Base-by-base conservation (phyloP, 139 green algal species). In the Gonium pectorale region DNA sequence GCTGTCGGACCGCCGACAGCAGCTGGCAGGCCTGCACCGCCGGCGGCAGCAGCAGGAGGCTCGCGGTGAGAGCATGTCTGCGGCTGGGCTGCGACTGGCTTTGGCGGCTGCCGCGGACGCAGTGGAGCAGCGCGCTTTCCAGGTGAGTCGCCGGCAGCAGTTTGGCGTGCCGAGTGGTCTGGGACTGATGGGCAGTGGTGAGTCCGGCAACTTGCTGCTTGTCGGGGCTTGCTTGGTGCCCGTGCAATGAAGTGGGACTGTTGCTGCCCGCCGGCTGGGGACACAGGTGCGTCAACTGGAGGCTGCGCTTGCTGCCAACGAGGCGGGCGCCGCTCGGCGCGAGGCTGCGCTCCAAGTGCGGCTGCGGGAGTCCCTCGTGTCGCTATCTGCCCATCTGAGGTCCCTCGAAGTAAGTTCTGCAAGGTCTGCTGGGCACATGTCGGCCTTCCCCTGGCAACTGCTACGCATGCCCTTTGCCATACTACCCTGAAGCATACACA, bases 341-440 rank as follows among this genome's bases (percentile, higher is more conserved):
- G 77, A 83, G 59, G 77, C 77, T 17, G 27, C 31, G 62, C 60
- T 83, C 62, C 77, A 83, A 22, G 66, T 52, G 22, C 43, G 77
- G 38, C 62, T 83, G 62, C 77, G 77, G 11, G 77, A 83, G 62
- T 83, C 77, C 24, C 41, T 83, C 43, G 62, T 73, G 24, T 83
- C 77, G 7, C 44, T 83, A 7, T 83, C 77, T 1, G 77, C 77
- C 19, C 77, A 83, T 62, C 41, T 83, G 26, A 62, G 62, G 7
- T 74, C 77, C 0, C 43, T 73, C 27, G 77, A 83, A 62, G 77
- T 83, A 51, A 4, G 66, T 7, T 22, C n/a, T n/a, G n/a, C n/a
- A n/a, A n/a, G n/a, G n/a, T n/a, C n/a, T n/a, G n/a, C n/a, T n/a
- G n/a, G n/a, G n/a, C n/a, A n/a, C n/a, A n/a, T n/a, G n/a, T n/a